Conservation (phyloP, 2,329 filamentous ascomycete genomes). For the Paraphaeosphaeria minitans region DNA sequence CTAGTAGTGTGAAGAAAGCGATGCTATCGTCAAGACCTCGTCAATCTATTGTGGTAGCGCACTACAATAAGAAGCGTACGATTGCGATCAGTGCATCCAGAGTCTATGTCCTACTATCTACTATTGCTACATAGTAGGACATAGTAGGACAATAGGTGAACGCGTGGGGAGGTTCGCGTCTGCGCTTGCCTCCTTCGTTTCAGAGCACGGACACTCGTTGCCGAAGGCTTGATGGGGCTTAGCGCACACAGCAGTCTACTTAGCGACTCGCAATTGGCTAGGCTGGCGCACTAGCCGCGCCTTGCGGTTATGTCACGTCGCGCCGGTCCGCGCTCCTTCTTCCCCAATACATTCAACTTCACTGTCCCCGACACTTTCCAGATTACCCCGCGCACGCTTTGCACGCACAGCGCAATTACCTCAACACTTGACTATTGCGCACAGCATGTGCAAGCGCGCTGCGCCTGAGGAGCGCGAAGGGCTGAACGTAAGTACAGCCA, state of each 20-base stretch:
- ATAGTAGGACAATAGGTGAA: not conserved
- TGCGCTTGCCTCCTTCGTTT: not conserved
- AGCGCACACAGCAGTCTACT: not conserved
- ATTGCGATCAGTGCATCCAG: not conserved
- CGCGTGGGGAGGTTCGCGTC: not conserved
- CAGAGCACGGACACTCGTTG: not conserved
- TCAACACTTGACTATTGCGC: not conserved
- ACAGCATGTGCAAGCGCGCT: not conserved
- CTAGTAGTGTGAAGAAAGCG: too few relatives aligned
- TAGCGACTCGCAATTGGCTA: not conserved
- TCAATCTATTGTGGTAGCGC: too few relatives aligned
- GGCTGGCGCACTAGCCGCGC: not conserved
- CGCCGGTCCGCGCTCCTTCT: conserved; percentile 5
- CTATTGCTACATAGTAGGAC: too few relatives aligned
- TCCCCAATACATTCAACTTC: conserved; percentile 1
- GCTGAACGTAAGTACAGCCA: not conserved
- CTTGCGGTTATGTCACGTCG: not conserved
- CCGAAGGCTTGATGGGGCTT: not conserved
- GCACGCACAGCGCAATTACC: not conserved
- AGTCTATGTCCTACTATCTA: too few relatives aligned
- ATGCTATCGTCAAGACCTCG: too few relatives aligned
- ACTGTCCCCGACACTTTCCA: not conserved
- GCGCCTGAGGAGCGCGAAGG: not conserved
- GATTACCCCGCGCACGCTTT: not conserved
- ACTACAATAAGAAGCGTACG: not conserved